Evolutionary conservation across 2,329 filamentous ascomycete genomes (phyloP), one percentile per base, ranked within the genome.

Genomic region (Neurospora crassa): DNA sequence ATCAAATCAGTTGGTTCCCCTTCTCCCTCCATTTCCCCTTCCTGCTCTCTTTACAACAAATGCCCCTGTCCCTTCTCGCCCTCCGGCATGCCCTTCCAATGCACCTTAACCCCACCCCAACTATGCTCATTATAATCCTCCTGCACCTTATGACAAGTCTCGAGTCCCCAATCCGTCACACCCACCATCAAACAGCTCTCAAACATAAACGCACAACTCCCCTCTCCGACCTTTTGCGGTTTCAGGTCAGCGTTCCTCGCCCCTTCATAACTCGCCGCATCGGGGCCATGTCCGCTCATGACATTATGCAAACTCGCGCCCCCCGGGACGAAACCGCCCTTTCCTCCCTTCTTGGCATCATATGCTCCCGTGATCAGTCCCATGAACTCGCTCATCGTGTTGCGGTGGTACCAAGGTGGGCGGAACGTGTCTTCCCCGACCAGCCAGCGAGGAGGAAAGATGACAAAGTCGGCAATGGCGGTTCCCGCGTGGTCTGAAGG

Each of bases 61-160:
- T 81, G 78, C 5, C 71, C 74, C 14, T 77, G 75, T 0, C 69
- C 70, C 14, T 43, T 70, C 8, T 70, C 76, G 1, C 79, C 81
- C 43, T 81, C 79, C 0, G 84, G 83, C 24, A 63, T 24, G 76
- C 76, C 77, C 77, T 81, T 81, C 84, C 90, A 92, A 77, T 91
- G 87, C 63, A 89, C 85, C 80, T 88, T 87, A 69, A 92, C 81
- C 0, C 86, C 86, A 40, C 85, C 89, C 93, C 93, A 97, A 79
- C 92, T 94, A 83, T 96, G 91, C 71, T 90, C 88, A 78, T 89
- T 94, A 78, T 96, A 96, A 71, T 87, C 87, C 74, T 88, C 84
- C 82, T 88, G 86, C 18, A 87, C 84, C 79, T 87, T 87, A 74
- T 82, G 79, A 70, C 85, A 95, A 73, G 87, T 85, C 74, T 81